Percentiles rank a stretch among this genome's conserved stretches.
phyloP scores from a whole-genome alignment of 2,329 filamentous ascomycete genomes.

The Ceratocystis alfenasii region DNA sequence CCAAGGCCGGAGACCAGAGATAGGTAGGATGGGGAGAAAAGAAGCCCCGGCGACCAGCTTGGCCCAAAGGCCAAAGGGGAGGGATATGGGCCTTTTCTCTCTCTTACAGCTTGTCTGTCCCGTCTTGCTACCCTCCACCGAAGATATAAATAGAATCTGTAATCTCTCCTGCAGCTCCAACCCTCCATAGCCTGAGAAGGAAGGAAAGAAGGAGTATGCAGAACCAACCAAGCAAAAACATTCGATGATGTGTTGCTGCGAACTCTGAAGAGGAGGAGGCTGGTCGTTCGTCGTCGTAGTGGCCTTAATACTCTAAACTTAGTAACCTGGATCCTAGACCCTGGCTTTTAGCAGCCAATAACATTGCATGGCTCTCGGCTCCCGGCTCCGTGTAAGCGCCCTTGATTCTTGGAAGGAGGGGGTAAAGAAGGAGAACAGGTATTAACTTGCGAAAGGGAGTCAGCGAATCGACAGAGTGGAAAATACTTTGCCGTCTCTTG shows the following conservation, averaged over 20 bases:
- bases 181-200: background rate
- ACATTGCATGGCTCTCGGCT: background rate
- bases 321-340: background rate
- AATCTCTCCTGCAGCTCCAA: background rate
- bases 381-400: conserved; percentile 3
- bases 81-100: background rate
- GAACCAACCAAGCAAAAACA: background rate
- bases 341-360: background rate
- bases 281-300: too few relatives aligned
- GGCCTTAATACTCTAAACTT: background rate
- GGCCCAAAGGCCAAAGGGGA: background rate
- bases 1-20: background rate
- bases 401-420: background rate
- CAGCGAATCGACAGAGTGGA: too few relatives aligned
- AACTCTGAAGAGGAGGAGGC: too few relatives aligned
- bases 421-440: background rate
- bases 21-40: background rate
- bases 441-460: too few relatives aligned
- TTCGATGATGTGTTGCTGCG: background rate
- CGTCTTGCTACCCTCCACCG: background rate
- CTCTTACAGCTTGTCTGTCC: background rate
- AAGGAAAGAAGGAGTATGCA: background rate
- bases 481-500: too few relatives aligned
- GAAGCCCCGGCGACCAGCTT: background rate
- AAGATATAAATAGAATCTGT: background rate